Conservation (phyloP, 2,329 filamentous ascomycete species). For the Lachnellula suecica region DNA sequence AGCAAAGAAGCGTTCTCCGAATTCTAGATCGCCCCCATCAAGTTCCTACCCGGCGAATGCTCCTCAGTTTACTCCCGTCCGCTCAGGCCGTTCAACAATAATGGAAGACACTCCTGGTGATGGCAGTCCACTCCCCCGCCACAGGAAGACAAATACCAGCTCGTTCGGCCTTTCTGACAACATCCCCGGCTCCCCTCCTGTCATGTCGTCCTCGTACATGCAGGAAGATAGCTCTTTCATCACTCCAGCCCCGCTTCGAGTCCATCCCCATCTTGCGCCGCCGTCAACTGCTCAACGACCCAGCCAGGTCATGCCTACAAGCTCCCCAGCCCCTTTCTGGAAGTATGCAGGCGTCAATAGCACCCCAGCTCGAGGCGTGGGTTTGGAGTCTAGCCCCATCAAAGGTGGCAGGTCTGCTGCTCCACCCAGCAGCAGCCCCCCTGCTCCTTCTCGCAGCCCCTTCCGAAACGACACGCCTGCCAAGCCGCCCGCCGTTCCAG, state of each 20-base stretch:
- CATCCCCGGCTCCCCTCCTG: slow-evolving; percentile 55
- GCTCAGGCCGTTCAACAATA: slow-evolving; percentile 42
- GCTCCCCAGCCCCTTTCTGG: slow-evolving; percentile 85
- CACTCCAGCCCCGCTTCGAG: slow-evolving; percentile 71
- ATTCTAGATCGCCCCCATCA: slow-evolving; percentile 54
- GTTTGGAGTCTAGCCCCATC: slow-evolving; percentile 70
- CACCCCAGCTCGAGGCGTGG: no score
- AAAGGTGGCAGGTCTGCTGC: slow-evolving; percentile 44
- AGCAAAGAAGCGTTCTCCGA: slow-evolving; percentile 55
- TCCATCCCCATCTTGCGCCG: slow-evolving; percentile 73
- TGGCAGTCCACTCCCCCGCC: slow-evolving; percentile 60
- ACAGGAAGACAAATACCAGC: slow-evolving; percentile 43
- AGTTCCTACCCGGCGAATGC: slow-evolving; percentile 44
- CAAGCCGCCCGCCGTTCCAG: slow-evolving; percentile 18
- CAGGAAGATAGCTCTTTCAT: slow-evolving; percentile 62
- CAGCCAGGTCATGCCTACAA: slow-evolving; percentile 83
- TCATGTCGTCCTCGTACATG: slow-evolving; percentile 60
- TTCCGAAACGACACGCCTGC: slow-evolving; percentile 18
- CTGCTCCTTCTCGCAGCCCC: slow-evolving; percentile 28
- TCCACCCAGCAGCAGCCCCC: slow-evolving; percentile 58
- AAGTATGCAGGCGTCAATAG: no score
- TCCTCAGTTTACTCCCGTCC: slow-evolving; percentile 57
- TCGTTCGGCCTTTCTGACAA: slow-evolving; percentile 48
- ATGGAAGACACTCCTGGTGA: slow-evolving; percentile 39
- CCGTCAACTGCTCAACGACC: slow-evolving; percentile 79